Conservation (phyloP, 495 filamentous ascomycete species). For the Neurospora cerealis region DNA sequence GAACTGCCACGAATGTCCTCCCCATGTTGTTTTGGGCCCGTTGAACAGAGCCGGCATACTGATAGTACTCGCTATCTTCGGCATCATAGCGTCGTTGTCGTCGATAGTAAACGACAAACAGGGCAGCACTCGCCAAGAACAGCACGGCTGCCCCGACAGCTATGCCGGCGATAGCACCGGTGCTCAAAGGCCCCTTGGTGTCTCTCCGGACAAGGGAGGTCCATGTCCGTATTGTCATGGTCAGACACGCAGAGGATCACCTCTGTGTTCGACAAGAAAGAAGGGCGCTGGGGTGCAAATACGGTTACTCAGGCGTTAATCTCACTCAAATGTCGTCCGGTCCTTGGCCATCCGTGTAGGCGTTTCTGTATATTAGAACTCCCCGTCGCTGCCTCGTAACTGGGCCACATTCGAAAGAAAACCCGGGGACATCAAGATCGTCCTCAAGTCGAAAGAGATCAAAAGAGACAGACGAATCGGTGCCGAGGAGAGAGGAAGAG, state of each 20-base stretch:
- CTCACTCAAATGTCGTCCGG: background rate
- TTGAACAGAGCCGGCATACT: background rate
- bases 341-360: background rate
- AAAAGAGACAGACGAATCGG: background rate
- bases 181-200: slow-evolving; percentile 14
- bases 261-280: background rate
- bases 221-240: background rate
- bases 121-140: slow-evolving; percentile 24
- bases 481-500: background rate
- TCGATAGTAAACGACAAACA: slow-evolving; percentile 35
- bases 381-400: background rate
- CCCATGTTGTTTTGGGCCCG: background rate
- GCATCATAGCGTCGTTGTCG: slow-evolving; percentile 22
- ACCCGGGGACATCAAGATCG: background rate
- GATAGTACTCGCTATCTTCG: slow-evolving; percentile 8
- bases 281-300: background rate
- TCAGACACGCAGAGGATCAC: background rate
- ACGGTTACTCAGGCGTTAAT: background rate
- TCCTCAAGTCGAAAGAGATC: background rate
- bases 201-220: background rate
- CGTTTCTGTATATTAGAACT: background rate
- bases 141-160: slow-evolving; percentile 26
- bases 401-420: background rate
- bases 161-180: slow-evolving; percentile 38
- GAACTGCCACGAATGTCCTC: slow-evolving; percentile 3